phyloP scores from a whole-genome alignment of 2,329 filamentous ascomycete species.

The Metarhizium humberi region DNA sequence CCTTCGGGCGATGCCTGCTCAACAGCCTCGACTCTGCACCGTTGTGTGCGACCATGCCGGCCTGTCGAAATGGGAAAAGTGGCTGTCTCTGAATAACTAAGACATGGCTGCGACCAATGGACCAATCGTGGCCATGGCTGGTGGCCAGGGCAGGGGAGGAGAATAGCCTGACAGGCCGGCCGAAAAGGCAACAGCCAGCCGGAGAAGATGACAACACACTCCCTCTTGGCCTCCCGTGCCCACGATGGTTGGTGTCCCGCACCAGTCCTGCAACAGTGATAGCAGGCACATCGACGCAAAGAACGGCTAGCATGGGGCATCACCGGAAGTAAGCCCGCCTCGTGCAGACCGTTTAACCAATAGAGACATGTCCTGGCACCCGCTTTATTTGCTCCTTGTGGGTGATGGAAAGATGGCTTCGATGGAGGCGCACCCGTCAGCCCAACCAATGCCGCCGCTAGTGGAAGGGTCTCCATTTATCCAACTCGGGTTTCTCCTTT shows the following conservation, averaged over 20 bases:
- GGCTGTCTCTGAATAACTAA: not conserved
- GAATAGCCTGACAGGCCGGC: constrained; percentile 3
- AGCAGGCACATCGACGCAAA: not conserved
- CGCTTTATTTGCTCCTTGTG: constrained; percentile 3
- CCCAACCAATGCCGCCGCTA: constrained; percentile 8
- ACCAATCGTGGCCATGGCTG: constrained; percentile 1
- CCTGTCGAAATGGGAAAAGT: not conserved
- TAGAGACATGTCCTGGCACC: not conserved
- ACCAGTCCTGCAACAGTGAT: not conserved
- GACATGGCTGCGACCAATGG: constrained; percentile 3
- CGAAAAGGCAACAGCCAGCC: constrained; percentile 5
- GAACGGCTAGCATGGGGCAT: not conserved
- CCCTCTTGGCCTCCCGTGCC: not conserved
- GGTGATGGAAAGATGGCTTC: constrained; percentile 8
- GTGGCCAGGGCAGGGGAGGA: not conserved
- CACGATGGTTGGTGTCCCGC: not conserved
- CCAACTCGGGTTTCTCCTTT: constrained; percentile 3
- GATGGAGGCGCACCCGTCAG: constrained; percentile 7
- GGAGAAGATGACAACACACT: constrained; percentile 1
- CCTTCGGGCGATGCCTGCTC: constrained; percentile 9
- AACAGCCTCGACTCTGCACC: constrained; percentile 6
- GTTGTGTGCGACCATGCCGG: constrained; percentile 1
- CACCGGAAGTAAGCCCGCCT: not conserved
- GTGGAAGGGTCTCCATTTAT: constrained; percentile 2
- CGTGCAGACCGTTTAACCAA: not conserved